Conservation (phyloP, 495 filamentous ascomycete genomes). For the Neurospora sp. region DNA sequence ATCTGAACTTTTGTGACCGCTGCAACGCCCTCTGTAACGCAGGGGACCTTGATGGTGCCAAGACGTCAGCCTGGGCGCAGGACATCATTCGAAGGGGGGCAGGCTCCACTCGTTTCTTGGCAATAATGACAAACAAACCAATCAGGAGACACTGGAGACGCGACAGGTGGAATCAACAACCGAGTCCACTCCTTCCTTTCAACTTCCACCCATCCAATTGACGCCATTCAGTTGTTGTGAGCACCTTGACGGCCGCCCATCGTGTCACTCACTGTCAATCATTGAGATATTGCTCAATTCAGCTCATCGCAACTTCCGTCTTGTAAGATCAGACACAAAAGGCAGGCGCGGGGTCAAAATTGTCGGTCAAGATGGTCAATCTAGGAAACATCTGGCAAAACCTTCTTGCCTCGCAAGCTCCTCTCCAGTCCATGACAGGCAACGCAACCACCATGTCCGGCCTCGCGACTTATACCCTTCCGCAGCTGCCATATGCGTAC, state of each 20-base stretch:
- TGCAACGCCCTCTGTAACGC: neutral
- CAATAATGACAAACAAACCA: neutral
- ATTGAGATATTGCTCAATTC: neutral
- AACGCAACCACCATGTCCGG: constrained; percentile 19
- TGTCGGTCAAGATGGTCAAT: constrained; percentile 20
- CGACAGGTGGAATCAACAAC: neutral
- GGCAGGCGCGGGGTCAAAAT: neutral
- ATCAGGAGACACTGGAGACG: neutral
- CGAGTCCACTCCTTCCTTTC: neutral
- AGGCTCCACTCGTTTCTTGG: neutral
- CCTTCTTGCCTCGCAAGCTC: constrained; percentile 19
- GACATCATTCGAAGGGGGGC: neutral
- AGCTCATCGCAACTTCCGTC: neutral
- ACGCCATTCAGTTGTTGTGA: neutral
- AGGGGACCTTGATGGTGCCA: neutral
- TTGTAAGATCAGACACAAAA: neutral
- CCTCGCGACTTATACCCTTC: constrained; percentile 26
- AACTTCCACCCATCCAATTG: neutral
- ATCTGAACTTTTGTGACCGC: neutral
- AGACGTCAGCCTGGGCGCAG: neutral
- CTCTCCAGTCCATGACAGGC: constrained; percentile 14
- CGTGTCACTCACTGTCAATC: neutral
- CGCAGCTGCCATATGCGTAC: constrained; percentile 35
- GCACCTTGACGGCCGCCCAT: neutral
- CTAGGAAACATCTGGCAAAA: constrained; percentile 18